These are phyloP conservation scores for Pythium diclinum DNA, from an alignment of 352 stramenopile genomes.

Conservation along the genomic window DNA sequence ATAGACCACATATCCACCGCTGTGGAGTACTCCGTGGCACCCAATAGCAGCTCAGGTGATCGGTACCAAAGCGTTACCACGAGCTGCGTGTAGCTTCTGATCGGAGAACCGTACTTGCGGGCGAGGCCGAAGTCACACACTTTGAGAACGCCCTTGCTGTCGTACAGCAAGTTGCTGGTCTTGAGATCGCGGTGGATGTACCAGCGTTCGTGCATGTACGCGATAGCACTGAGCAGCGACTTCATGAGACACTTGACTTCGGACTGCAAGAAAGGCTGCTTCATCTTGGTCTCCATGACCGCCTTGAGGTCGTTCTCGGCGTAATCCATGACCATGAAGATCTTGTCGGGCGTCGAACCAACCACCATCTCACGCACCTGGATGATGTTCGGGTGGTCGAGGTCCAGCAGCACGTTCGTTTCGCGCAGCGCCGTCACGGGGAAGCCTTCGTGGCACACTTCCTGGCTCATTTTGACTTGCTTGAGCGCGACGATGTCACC, in stretches of 20 bases:
- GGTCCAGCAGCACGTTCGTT: constrained; percentile 79
- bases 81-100: constrained; percentile 85
- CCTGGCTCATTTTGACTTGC: constrained; percentile 82
- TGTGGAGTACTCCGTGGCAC: constrained; percentile 90
- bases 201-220: constrained; percentile 92
- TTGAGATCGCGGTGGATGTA: constrained; percentile 97
- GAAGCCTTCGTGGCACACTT: constrained; percentile 81
- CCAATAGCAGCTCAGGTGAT: constrained; percentile 91
- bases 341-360: constrained; percentile 81
- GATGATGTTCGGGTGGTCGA: constrained; percentile 87
- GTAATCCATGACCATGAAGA: constrained; percentile 93
- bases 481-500: constrained; percentile 93
- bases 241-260: constrained; percentile 94
- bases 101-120: constrained; percentile 75
- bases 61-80: constrained; percentile 96
- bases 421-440: constrained; percentile 82
- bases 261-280: constrained; percentile 75
- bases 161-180: constrained; percentile 97
- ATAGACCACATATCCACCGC: constrained; percentile 97
- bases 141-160: constrained; percentile 71
- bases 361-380: constrained; percentile 88
- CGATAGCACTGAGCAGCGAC: constrained; percentile 87
- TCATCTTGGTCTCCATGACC: constrained; percentile 83
- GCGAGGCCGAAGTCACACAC: constrained; percentile 87
- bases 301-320: constrained; percentile 84